Percentiles rank a stretch among this genome's conserved stretches.
Conservation (phyloP, 306 rosid species). For the Cicer pinnatifidum region DNA sequence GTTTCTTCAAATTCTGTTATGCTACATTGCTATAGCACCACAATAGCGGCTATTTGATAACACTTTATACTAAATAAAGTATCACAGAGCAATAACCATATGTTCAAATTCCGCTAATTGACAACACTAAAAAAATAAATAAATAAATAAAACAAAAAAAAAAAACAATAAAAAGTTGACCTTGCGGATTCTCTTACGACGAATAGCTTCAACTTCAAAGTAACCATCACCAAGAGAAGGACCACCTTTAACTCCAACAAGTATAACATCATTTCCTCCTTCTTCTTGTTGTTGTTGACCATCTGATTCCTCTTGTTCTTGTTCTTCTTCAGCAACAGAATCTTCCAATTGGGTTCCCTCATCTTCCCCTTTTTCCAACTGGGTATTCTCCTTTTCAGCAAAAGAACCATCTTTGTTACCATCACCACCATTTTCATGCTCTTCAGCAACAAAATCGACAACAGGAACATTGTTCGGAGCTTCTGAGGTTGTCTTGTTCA, state of each 20-base stretch:
- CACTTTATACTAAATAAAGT: too few species aligned
- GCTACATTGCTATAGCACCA: too few species aligned
- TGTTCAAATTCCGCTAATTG: too few species aligned
- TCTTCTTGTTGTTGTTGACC: not conserved
- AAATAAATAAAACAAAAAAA: not conserved
- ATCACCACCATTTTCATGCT: conserved; percentile 35
- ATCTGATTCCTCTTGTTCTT: conserved; percentile 42
- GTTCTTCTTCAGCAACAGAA: conserved; percentile 40
- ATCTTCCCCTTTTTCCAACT: conserved; percentile 22
- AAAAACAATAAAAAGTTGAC: not conserved
- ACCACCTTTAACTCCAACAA: conserved; percentile 18
- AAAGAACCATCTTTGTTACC: not conserved
- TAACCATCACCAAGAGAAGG: conserved; percentile 67
- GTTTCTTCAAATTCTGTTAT: too few species aligned
- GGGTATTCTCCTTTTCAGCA: conserved; percentile 43
- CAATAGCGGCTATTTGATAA: too few species aligned
- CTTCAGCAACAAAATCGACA: conserved; percentile 22
- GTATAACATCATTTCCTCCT: too few species aligned
- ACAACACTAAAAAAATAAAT: not conserved
- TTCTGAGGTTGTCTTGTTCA: conserved; percentile 55
- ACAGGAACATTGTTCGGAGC: conserved; percentile 37
- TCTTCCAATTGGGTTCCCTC: conserved; percentile 44
- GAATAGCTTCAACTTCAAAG: conserved; percentile 79
- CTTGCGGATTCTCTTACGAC: conserved; percentile 80
- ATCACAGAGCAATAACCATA: too few species aligned